Base-by-base conservation (phyloP, 371 early-diverging fungal genomes). In the Apophysomyces sp. region DNA sequence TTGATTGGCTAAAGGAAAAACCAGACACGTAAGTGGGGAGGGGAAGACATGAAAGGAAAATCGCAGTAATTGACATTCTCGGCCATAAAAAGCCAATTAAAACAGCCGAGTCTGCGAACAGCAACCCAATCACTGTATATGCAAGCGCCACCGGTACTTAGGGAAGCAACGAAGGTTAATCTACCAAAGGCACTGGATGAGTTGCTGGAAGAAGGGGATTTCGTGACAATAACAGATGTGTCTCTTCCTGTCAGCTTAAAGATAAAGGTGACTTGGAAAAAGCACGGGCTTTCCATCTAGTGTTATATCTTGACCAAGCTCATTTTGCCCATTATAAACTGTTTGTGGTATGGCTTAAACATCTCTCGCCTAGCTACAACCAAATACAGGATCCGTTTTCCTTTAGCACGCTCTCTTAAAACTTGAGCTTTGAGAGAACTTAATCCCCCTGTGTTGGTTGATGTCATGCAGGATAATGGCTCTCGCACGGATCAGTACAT, bases 151-250 rank as follows among this genome's bases (percentile, higher is more conserved):
- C 79, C 74, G 37, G 60, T 68, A 28, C 62, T 94, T 51, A 88
- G 90, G 67, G 74, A 84, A 57, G 81, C 78, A 0, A 88, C 90
- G 16, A 71, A 89, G n/a, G 85, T 82, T 12, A 94, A 94, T 65
- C 74, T 94, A 9, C 67, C 59, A 5, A 86, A 83, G 71, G 52
- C 60, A 30, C 41, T 93, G 11, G 55, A 57, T 16, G 89, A 88
- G 8, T 67, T 94, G 53, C 62, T 91, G 9, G 73, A 81, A 9
- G 85, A 84, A 32, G 84, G 84, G 7, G 83, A 80, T 32, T 83
- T 75, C 54, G 66, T 92, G n/a, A 82, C 84, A 3, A 83, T 93
- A 11, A 92, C 94, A 0, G 94, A 92, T 71, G 72, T 78, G 26
- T 71, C 78, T 13, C 74, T 93, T 44, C 89, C 91, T 31, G 76